Evolutionary conservation across 2,329 filamentous ascomycete genomes (phyloP), one percentile per base, ranked within the genome.

Genomic region (Helotiales sp.): DNA sequence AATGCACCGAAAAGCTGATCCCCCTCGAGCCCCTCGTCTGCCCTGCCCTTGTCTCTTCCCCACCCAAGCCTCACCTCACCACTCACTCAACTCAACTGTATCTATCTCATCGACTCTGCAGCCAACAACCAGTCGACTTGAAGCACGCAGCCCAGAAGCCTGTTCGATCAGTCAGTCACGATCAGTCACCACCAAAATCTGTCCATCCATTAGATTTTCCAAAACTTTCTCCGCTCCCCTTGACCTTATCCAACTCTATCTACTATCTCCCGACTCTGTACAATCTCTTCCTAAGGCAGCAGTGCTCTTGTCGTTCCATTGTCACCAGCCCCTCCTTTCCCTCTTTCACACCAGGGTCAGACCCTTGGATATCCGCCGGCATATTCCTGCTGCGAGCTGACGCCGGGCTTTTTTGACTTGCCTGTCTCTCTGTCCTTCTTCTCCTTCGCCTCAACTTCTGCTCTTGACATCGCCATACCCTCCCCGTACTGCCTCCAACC

Each of bases 351-450:
- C 24, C 30, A 24, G 54, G 54, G 54, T 37, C 22, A 57, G 54
- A 26, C 54, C 54, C 32, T 57, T 57, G 54, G 54, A 57, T 57
- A 60, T 60, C 34, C 37, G 37, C 13, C 57, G 57, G 57, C 57
- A 60, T 60, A 60, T 61, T 61, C 45, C 59, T 50, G 22, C 59
- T 30, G 24, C 32, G 24, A 59, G 55, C 32, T 43, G 22, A 43
- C 55, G 22, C 55, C 34, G 52, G 30, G n/a, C 28, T 34, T 17
- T n/a, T 24, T 32, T 45, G 20, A 26, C 34, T 32, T 22, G 43
- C 28, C 59, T 61, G 43, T 50, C 28, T 40, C 17, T 26, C 37
- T 60, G 15, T 45, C 40, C n/a, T 24, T 30, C 15, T 24, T 40
- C 20, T 57, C 13, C 54, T 40, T 57, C 30, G 54, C 54, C 57